Evolutionary conservation across 805 yeast species (phyloP).

Genomic region (Metschnikowia lochheadii): DNA sequence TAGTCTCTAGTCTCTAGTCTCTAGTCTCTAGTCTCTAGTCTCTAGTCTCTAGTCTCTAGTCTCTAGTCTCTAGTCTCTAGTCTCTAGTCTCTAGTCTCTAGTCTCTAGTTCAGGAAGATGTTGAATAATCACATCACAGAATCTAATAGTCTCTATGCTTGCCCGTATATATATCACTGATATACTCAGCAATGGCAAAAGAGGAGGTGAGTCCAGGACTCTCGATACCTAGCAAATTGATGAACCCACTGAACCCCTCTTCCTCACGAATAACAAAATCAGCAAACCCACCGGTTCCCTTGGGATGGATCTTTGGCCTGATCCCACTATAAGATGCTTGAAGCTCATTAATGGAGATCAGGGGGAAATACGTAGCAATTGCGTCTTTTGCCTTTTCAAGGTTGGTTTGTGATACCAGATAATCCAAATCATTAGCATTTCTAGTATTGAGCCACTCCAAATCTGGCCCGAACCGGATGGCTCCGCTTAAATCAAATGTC

Average conservation of each 20-base stretch:
- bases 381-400: conserved; percentile 54
- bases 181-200: conserved; percentile 79
- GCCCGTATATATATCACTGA: conserved; percentile 28
- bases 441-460: conserved; percentile 64
- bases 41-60: too few relatives aligned
- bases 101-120: too few relatives aligned
- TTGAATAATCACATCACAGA: too few relatives aligned
- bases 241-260: conserved; percentile 68
- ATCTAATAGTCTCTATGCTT: neutral
- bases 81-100: too few relatives aligned
- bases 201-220: conserved; percentile 86
- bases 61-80: too few relatives aligned
- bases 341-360: conserved; percentile 47
- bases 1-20: too few relatives aligned
- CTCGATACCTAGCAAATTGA: conserved; percentile 79
- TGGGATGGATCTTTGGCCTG: conserved; percentile 66
- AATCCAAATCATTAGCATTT: conserved; percentile 37
- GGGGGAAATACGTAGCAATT: conserved; percentile 60
- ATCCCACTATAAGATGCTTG: conserved; percentile 76
- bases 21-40: too few relatives aligned
- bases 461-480: conserved; percentile 83
- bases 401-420: conserved; percentile 46
- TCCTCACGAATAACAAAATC: conserved; percentile 68
- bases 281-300: conserved; percentile 45
- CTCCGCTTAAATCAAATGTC: conserved; percentile 78